These are phyloP conservation scores for Talaromyces islandicus DNA, from an alignment of 2,329 filamentous ascomycete genomes.

Conservation along the genomic window DNA sequence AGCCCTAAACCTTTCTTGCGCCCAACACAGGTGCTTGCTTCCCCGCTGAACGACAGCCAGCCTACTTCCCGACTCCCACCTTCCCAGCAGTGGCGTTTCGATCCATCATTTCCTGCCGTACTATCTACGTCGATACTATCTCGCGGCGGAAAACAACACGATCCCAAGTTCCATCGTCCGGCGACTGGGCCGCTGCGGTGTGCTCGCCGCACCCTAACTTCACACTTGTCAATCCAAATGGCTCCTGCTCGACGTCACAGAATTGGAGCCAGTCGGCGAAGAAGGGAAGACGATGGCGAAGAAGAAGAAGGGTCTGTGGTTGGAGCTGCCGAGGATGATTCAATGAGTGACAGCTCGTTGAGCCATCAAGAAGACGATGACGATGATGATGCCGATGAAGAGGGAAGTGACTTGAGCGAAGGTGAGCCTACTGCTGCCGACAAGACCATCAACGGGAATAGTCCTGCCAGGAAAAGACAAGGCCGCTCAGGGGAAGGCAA, in stretches of 20 bases:
- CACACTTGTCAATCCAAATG: slow-evolving; percentile 24
- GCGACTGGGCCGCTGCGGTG: slow-evolving; percentile 8
- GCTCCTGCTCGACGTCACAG: slow-evolving; percentile 37
- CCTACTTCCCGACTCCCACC: not conserved
- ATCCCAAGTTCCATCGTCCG: slow-evolving; percentile 4
- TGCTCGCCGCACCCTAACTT: not conserved
- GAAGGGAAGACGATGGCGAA: slow-evolving; percentile 44
- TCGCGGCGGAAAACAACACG: not conserved
- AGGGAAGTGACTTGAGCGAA: slow-evolving; percentile 54
- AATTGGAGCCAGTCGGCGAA: slow-evolving; percentile 40
- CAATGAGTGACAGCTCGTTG: slow-evolving; percentile 56
- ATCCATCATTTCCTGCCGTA: not conserved
- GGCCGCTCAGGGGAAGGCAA: slow-evolving; percentile 27
- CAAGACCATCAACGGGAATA: slow-evolving; percentile 18
- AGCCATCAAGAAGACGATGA: slow-evolving; percentile 52
- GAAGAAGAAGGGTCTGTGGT: slow-evolving; percentile 45
- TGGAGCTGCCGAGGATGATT: slow-evolving; percentile 54
- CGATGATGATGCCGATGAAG: slow-evolving; percentile 51
- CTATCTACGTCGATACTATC: not conserved
- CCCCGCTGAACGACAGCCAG: not conserved
- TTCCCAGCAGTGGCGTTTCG: not conserved
- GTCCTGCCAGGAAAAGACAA: slow-evolving; percentile 22
- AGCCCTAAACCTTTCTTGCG: not conserved
- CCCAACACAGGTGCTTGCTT: not conserved
- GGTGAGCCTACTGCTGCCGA: slow-evolving; percentile 33